A percentile compares a stretch with the other conserved stretches of the same genome.
phyloP scores from a whole-genome alignment of 371 early-diverging fungal species.

The Mortierella sp. region DNA sequence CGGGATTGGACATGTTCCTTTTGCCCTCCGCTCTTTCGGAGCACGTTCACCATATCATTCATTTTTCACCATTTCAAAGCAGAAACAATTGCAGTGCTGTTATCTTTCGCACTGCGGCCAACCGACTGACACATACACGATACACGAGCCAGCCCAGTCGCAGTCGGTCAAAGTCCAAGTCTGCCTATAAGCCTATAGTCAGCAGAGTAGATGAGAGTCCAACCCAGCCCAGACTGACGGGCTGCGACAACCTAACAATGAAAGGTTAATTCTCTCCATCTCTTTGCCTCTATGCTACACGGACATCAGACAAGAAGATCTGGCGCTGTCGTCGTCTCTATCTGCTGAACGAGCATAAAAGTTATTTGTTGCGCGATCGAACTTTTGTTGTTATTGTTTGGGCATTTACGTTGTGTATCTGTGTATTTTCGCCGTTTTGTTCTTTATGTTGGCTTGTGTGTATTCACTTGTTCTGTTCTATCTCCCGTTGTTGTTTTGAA shows the following conservation, averaged over 20 bases:
- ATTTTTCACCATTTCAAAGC: neutral
- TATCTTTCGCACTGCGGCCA: neutral
- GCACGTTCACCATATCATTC: neutral
- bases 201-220: neutral
- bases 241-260: neutral
- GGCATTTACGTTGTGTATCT: neutral
- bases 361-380: neutral
- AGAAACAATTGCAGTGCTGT: too few relatives aligned
- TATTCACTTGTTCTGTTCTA: neutral
- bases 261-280: too few relatives aligned
- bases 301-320: neutral
- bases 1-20: neutral
- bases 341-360: neutral
- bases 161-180: neutral
- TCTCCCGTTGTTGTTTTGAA: neutral
- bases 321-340: neutral
- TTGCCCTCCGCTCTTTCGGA: neutral
- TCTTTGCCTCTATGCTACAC: neutral
- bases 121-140: neutral
- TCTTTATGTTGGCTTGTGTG: neutral
- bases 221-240: neutral
- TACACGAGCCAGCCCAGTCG: neutral
- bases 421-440: slow-evolving; percentile 3
- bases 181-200: neutral
- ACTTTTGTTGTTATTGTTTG: neutral